Conservation (phyloP, 257 asterid genomes). For the Avicennia marina region DNA sequence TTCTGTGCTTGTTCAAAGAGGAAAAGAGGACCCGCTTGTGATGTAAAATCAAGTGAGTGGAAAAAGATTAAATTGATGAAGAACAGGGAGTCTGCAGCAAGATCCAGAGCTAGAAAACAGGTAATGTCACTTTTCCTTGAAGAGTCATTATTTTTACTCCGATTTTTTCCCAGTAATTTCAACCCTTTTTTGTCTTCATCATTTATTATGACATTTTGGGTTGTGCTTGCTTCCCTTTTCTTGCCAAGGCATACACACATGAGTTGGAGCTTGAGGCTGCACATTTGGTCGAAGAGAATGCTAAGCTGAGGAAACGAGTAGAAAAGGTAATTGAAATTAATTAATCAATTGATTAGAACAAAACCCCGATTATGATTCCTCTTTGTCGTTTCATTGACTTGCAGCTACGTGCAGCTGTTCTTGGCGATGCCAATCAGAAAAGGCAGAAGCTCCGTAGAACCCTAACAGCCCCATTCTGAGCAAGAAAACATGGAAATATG, state of each 20-base stretch:
- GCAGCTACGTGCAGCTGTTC: not conserved
- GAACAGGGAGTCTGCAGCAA: slow-evolving; percentile 15
- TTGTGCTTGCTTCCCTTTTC: not conserved
- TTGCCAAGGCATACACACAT: slow-evolving; percentile 31
- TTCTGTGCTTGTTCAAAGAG: not conserved
- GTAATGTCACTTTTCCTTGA: not conserved
- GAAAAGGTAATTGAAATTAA: slow-evolving; percentile 18
- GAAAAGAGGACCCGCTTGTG: not conserved
- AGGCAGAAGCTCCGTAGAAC: slow-evolving; percentile 23
- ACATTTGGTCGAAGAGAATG: slow-evolving; percentile 28
- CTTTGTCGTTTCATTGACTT: not conserved
- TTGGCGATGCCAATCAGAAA: not conserved
- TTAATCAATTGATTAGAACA: too few relatives aligned
- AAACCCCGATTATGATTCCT: too few relatives aligned
- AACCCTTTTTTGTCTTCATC: not conserved
- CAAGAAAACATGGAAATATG: too few relatives aligned
- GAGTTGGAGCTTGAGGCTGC: slow-evolving; percentile 27
- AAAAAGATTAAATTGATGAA: slow-evolving; percentile 5
- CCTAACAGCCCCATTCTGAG: slow-evolving; percentile 34
- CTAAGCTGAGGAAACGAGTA: slow-evolving; percentile 28
- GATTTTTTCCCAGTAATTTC: too few relatives aligned
- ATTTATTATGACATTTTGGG: not conserved
- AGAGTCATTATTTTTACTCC: not conserved
- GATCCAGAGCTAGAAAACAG: slow-evolving; percentile 18
- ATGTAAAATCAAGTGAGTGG: too few relatives aligned